phyloP scores from a whole-genome alignment of 805 yeast species.

The Cyberlindnera maritima region DNA sequence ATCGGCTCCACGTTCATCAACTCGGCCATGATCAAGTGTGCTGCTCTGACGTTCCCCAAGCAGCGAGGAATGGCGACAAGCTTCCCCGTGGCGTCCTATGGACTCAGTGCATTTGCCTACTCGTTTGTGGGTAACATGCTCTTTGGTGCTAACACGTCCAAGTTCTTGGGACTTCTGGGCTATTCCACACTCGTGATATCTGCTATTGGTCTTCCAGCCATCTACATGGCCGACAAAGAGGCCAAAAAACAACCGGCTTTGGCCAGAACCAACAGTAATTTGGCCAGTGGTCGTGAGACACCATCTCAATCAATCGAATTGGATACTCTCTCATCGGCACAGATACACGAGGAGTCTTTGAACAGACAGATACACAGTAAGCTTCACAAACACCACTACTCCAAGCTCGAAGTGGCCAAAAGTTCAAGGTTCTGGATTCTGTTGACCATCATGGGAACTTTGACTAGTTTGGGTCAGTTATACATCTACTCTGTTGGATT shows the following conservation, averaged over 20 bases:
- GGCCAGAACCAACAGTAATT: not conserved
- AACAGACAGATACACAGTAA: constrained; percentile 2
- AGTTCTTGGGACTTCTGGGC: constrained; percentile 41
- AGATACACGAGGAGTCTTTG: not conserved
- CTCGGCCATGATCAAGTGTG: constrained; percentile 66
- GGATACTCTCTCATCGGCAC: constrained; percentile 8
- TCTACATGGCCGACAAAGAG: constrained; percentile 28
- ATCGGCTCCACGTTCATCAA: constrained; percentile 66
- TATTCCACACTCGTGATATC: constrained; percentile 41
- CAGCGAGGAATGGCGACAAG: constrained; percentile 73
- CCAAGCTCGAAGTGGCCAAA: constrained; percentile 24
- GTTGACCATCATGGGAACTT: constrained; percentile 46
- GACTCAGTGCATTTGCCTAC: constrained; percentile 67
- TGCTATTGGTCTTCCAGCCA: constrained; percentile 44
- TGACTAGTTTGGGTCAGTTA: constrained; percentile 70
- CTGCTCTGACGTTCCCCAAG: constrained; percentile 66
- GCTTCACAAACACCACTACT: constrained; percentile 1
- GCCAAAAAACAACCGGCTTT: constrained; percentile 5
- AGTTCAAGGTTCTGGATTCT: constrained; percentile 48
- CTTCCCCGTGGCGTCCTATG: constrained; percentile 71
- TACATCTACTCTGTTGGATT: constrained; percentile 75
- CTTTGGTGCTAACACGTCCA: constrained; percentile 56
- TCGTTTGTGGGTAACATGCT: constrained; percentile 52
- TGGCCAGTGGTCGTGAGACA: constrained; percentile 3
- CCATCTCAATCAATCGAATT: constrained; percentile 19